Evolutionary conservation across 116 monocot species (phyloP).

Genomic region (Iris pallida): DNA sequence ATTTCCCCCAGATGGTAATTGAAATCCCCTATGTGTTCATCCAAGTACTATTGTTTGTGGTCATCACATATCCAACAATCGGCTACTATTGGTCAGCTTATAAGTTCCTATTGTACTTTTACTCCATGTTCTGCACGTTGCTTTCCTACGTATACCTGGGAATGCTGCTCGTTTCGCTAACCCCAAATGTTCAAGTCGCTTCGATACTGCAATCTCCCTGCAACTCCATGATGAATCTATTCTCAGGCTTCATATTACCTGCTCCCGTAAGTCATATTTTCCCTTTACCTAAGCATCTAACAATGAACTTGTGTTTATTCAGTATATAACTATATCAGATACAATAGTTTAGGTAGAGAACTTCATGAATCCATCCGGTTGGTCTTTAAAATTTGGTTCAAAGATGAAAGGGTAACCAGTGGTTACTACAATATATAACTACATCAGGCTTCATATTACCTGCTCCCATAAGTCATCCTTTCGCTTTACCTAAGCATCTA

Average conservation of each 20-base stretch:
- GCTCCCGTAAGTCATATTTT: conserved; percentile 29
- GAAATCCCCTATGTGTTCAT: conserved; percentile 47
- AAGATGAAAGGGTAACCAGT: too few species aligned
- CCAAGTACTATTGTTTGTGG: conserved; percentile 14
- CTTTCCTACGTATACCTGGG: conserved; percentile 52
- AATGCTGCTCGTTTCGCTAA: conserved; percentile 47
- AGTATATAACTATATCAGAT: too few species aligned
- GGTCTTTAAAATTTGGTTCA: too few species aligned
- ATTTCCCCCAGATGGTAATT: conserved; percentile 30
- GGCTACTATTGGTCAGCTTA: conserved; percentile 42
- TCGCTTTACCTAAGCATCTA: too few species aligned
- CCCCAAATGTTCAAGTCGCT: conserved; percentile 40
- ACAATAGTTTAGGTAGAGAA: too few species aligned
- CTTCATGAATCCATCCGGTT: too few species aligned
- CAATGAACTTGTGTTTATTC: too few species aligned
- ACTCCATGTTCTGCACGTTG: conserved; percentile 40
- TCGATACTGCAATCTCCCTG: conserved; percentile 25
- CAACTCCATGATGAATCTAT: conserved; percentile 38
- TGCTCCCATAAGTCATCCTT: conserved; percentile 29
- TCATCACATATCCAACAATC: conserved; percentile 51
- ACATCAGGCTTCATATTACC: conserved; percentile 61
- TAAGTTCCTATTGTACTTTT: conserved; percentile 55
- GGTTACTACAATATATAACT: too few species aligned
- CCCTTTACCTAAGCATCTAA: too few species aligned
- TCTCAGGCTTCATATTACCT: conserved; percentile 58